Evolutionary conservation across 2,329 filamentous ascomycete genomes (phyloP), one percentile per base, ranked within the genome.

Genomic region (Colletotrichum lentis): DNA sequence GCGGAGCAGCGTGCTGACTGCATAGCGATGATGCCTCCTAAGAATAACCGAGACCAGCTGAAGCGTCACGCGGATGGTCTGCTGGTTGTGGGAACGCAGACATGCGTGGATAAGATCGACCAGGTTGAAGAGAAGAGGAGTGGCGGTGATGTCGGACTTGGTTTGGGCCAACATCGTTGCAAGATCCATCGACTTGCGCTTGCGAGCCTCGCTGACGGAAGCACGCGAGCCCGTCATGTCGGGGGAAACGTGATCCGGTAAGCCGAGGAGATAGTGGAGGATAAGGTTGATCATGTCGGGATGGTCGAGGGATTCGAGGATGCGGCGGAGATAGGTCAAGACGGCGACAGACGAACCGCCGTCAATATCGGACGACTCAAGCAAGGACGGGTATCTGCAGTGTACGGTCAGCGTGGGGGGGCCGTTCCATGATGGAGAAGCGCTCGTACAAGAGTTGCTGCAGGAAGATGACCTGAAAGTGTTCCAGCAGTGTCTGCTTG

Each of bases 331-430:
- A 77, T 99, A 98, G 2, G 94, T 97, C 70, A 98, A 84, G 14
- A 99, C 96, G 3, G 96, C 96, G 24, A 98, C 94, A 0, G 96
- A 97, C 7, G 96, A 99, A 62, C 96, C 96, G 72, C 95, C 96
- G 78, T 98, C 95, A 46, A 96, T 92, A 80, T 99, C 96, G 1
- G 96, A 98, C 11, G 96, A 99, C 78, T 99, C 95, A 16, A 99
- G 85, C 39, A 99, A 84, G 1, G 96, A 99, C 2, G 96, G 96
- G 77, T 99, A 97, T 81, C 93, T 96, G 18, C 16, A 31, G 27
- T 71, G 3, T 22, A 44, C 75, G 43, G 72, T 70, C 59, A 55
- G 6, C 5, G 22, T 6, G 31, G 27, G 3, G 14, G 27, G 3
- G 7, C 27, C 37, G 65, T 74, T 49, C 71, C 72, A 3, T 31